These are phyloP conservation scores for Rugonectria rugulosa DNA, from an alignment of 2,329 filamentous ascomycete genomes.

Conservation along the genomic window DNA sequence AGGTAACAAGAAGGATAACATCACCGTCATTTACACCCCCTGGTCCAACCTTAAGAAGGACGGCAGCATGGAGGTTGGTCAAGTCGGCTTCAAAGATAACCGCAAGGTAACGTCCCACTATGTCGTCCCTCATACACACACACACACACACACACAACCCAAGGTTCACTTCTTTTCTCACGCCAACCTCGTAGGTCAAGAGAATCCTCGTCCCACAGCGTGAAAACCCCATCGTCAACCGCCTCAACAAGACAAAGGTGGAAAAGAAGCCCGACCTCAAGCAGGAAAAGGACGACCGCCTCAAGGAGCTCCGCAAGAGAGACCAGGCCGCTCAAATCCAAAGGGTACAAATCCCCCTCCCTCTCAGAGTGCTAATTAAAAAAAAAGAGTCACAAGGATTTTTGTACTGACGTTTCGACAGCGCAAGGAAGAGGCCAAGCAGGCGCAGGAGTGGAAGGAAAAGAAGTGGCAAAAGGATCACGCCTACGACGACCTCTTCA, in stretches of 20 bases:
- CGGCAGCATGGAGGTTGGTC: conserved; percentile 92
- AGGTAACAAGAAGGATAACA: conserved; percentile 99
- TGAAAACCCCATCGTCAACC: conserved; percentile 92
- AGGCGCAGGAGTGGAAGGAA: conserved; percentile 83
- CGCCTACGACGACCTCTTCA: conserved; percentile 92
- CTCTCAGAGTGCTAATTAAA: conserved; percentile 35
- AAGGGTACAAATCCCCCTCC: too few species aligned
- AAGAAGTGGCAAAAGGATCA: conserved; percentile 97
- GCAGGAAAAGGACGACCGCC: conserved; percentile 80
- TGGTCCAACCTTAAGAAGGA: conserved; percentile 97
- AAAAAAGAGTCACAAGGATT: neutral
- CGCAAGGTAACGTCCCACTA: conserved; percentile 63
- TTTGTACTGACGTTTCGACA: conserved; percentile 41
- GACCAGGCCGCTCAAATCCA: conserved; percentile 70
- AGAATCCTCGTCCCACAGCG: conserved; percentile 80
- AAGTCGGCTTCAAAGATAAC: conserved; percentile 92
- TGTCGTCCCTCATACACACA: neutral
- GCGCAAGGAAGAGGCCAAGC: conserved; percentile 78
- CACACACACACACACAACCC: neutral
- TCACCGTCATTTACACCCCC: conserved; percentile 96
- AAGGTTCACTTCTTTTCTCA: too few species aligned
- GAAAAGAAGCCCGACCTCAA: conserved; percentile 87
- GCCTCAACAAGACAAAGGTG: conserved; percentile 95
- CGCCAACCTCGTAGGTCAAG: conserved; percentile 66
- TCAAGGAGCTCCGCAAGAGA: conserved; percentile 73